Evolutionary conservation across 305 asterid species (phyloP).

Genomic region (Solanum hybrid): DNA sequence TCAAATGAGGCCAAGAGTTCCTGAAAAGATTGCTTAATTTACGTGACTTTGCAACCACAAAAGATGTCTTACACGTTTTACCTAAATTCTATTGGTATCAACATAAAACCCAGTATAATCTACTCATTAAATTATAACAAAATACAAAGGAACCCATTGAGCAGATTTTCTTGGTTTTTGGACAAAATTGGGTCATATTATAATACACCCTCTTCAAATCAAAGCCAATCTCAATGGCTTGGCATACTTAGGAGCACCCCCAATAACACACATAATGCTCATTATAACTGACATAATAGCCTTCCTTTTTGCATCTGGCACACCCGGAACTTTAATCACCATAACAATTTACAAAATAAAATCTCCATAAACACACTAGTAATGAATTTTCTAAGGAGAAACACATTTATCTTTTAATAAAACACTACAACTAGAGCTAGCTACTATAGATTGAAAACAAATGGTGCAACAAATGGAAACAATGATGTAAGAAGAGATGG

Average conservation of each 20-base stretch:
- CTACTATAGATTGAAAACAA: neutral
- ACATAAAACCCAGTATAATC: neutral
- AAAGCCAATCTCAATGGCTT: neutral
- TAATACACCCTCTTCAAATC: neutral
- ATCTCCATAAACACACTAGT: neutral
- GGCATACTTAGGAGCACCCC: neutral
- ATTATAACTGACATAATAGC: neutral
- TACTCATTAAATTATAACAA: neutral
- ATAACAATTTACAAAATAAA: neutral
- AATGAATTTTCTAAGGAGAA: neutral
- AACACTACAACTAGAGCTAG: neutral
- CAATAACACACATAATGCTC: neutral
- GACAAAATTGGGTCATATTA: neutral
- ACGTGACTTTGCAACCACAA: neutral
- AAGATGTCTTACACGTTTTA: neutral
- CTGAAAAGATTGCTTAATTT: neutral
- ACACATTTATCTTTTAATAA: neutral
- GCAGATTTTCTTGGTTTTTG: neutral
- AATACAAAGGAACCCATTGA: neutral
- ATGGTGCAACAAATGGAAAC: neutral
- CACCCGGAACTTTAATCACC: neutral
- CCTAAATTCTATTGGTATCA: neutral
- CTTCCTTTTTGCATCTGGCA: neutral
- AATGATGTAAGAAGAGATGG: neutral
- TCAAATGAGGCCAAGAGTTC: neutral